A percentile compares a stretch with the other conserved stretches of the same genome.
Conservation (phyloP, 2,329 filamentous ascomycete genomes). For the Aschersonia sp. region DNA sequence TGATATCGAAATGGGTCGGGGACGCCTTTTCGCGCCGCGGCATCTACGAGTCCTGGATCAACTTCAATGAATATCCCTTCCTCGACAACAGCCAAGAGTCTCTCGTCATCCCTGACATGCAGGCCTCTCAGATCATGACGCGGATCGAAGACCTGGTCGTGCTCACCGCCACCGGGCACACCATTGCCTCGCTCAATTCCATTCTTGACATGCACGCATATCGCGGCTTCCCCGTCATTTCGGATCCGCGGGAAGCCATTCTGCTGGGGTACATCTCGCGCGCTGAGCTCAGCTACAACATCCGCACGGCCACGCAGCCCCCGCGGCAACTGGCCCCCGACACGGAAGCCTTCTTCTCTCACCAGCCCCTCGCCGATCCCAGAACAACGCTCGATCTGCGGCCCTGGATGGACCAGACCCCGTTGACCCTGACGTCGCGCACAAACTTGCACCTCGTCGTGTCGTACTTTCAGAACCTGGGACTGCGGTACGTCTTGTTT, state of each 20-base stretch:
- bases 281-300: slow-evolving; percentile 72
- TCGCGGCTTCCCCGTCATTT: slow-evolving; percentile 85
- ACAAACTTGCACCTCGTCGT: slow-evolving; percentile 73
- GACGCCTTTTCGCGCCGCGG: slow-evolving; percentile 85
- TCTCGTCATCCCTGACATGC: slow-evolving; percentile 62
- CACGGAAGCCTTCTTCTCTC: slow-evolving; percentile 71
- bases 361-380: slow-evolving; percentile 70
- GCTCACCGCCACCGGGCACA: slow-evolving; percentile 77
- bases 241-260: slow-evolving; percentile 59
- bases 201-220: slow-evolving; percentile 63
- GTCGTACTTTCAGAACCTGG: slow-evolving; percentile 87
- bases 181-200: slow-evolving; percentile 57
- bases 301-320: slow-evolving; percentile 37
- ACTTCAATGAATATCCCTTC: slow-evolving; percentile 89
- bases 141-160: slow-evolving; percentile 79
- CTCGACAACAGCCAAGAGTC: slow-evolving; percentile 70
- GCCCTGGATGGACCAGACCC: slow-evolving; percentile 98
- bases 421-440: slow-evolving; percentile 70
- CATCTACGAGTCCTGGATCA: slow-evolving; percentile 98
- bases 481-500: slow-evolving; percentile 80
- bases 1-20: slow-evolving; percentile 96
- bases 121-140: slow-evolving; percentile 84
- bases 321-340: slow-evolving; percentile 49
- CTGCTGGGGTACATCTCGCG: slow-evolving; percentile 89
- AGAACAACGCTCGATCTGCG: slow-evolving; percentile 69